These are phyloP conservation scores for Heritiera littoralis DNA, from an alignment of 345 rosid species.

Conservation along the genomic window DNA sequence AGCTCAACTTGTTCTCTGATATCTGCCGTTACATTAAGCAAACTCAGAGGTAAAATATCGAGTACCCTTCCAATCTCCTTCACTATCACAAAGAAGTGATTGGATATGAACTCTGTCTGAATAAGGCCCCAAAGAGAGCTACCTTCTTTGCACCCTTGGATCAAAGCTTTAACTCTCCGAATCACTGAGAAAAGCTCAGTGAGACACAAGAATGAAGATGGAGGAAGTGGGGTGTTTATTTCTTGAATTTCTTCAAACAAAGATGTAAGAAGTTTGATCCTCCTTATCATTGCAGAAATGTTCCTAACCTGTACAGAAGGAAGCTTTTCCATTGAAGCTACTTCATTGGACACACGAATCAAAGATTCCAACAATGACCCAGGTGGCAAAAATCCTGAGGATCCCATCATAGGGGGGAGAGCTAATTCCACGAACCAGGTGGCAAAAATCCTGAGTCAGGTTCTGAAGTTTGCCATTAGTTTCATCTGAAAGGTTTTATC, in stretches of 20 bases:
- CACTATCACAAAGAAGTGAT: slow-evolving; percentile 51
- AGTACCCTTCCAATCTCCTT: slow-evolving; percentile 69
- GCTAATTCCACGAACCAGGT: slow-evolving; percentile 36
- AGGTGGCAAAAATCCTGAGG: slow-evolving; percentile 47
- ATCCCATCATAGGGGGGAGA: slow-evolving; percentile 33
- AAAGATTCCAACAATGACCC: slow-evolving; percentile 51
- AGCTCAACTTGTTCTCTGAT: slow-evolving; percentile 70
- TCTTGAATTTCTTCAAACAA: slow-evolving; percentile 61
- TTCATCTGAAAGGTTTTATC: slow-evolving; percentile 16
- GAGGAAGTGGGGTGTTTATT: slow-evolving; percentile 39
- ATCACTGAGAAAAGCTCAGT: slow-evolving; percentile 61
- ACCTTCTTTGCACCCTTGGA: slow-evolving; percentile 49
- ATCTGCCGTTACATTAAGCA: slow-evolving; percentile 48
- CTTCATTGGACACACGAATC: slow-evolving; percentile 47
- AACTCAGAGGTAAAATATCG: slow-evolving; percentile 61
- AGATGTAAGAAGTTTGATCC: slow-evolving; percentile 55
- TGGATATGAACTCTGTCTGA: slow-evolving; percentile 44
- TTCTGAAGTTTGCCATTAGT: not conserved
- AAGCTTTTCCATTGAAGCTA: slow-evolving; percentile 51
- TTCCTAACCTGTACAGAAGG: slow-evolving; percentile 48
- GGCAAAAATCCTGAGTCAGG: slow-evolving; percentile 38
- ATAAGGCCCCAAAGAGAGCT: slow-evolving; percentile 56
- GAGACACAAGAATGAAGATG: slow-evolving; percentile 58
- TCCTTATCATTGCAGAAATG: slow-evolving; percentile 54
- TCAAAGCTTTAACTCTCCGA: slow-evolving; percentile 41